Evolutionary conservation across 306 rosid genomes (phyloP), one percentile per base, ranked within the genome.

Genomic region (Corylus avellana): DNA sequence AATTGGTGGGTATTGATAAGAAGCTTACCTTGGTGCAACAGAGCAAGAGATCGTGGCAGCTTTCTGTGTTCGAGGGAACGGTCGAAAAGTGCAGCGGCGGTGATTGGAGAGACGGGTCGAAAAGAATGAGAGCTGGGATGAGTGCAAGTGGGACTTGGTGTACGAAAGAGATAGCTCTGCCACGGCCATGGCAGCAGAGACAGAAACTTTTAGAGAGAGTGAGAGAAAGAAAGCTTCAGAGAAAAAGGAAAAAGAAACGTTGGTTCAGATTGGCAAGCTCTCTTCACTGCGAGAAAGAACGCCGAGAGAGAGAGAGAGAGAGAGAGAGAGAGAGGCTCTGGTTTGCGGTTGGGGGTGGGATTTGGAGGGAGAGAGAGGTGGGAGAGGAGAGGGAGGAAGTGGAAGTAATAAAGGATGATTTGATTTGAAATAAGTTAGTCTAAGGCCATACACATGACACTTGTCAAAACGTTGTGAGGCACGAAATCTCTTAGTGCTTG

Each of bases 381-480:
- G 42, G 4, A 35, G 69, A 35, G 51, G 67, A 61, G 29, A 4
- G 72, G 78, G 3, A 69, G 75, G 32, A 5, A 48, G 7, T 66
- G 7, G 53, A 39, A 8, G 49, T 47, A 29, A 2, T 67, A 32
- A 57, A 67, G 58, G 83, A 78, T 83, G 64, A 70, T 68, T 84
- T 32, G 35, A 32, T 32, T 86, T 42, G 5, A 39, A 89, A 87
- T 85, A 82, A 62, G 29, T 39, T 42, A 83, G 85, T 69, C 13
- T 89, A 77, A 88, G 98, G 97, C 89, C 74, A 70, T 53, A 78
- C 86, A 63, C 0, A 77, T 78, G 97, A 92, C 97, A 94, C 94
- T 49, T 92, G 97, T 79, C 92, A 48, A 4, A 55, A 13, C 61
- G 67, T 48, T 4, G 80, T 57, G 74, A 88, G 80, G 76, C 81